Base-by-base conservation (phyloP, 2,329 filamentous ascomycete genomes). In the Venturia carpophila region DNA sequence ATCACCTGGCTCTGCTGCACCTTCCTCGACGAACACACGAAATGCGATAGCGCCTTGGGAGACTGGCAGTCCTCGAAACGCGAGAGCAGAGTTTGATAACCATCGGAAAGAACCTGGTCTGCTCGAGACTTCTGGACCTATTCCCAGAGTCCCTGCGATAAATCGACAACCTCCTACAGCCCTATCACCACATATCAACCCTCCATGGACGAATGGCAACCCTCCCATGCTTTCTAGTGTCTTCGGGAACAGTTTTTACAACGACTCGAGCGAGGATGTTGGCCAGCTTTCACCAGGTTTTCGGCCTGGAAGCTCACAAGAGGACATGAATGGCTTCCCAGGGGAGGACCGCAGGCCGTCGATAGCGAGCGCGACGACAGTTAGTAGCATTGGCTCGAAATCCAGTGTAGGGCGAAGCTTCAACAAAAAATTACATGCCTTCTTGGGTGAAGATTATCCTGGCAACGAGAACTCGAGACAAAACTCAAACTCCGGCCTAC, bases 371-470 rank as follows among this genome's bases (percentile, higher is more conserved):
- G 87, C 92, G 68, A 92, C 89, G 17, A 96, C 88, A 5, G 85
- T 90, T 66, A 94, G 92, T 76, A 96, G 93, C 72, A 85, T 90
- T 69, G 90, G 90, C 42, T 96, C 93, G 52, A 88, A 87, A 76
- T 83, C 86, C 68, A 87, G 85, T 67, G 82, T 88, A 67, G 86
- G 87, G 70, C 86, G 89, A 63, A 83, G 88, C 66, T 83, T 85
- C 68, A 82, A 85, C 71, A 92, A 92, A 76, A 94, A 93, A 77
- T 81, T 96, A 68, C 90, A 94, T 73, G 90, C 89, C 52, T 93
- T 97, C 74, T 96, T 97, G 77, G 92, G 93, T 60, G 93, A 97
- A 71, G 92, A 96, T 73, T 91, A 90, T 75, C 85, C 86, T 66
- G 85, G 84, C 45, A 82, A 84, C 69, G 88, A 79, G 17, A 45